A percentile compares a stretch with the other conserved stretches of the same genome.
Conservation (phyloP, 2,329 filamentous ascomycete species). For the Helotiales sp. region DNA sequence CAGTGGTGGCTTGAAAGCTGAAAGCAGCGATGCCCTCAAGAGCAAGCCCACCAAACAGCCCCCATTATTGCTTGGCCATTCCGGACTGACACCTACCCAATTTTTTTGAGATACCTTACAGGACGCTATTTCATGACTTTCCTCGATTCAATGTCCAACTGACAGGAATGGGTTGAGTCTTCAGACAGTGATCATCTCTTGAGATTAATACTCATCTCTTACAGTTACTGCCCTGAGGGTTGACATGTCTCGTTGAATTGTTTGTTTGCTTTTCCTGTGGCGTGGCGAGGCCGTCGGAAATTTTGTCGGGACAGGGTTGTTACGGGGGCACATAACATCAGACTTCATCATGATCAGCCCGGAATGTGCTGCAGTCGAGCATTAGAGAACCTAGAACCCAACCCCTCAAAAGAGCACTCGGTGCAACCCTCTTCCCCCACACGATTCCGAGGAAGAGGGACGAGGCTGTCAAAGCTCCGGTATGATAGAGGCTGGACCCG, state of each 20-base stretch:
- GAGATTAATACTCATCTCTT: not conserved
- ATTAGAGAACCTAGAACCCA: not conserved
- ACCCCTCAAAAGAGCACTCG: not conserved
- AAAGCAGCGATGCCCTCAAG: conserved; percentile 1
- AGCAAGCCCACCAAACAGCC: conserved; percentile 2
- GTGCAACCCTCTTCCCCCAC: not conserved
- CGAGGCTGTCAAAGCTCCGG: not conserved
- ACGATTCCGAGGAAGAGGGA: not conserved
- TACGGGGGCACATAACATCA: not conserved
- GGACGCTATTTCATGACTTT: not conserved
- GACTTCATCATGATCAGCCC: not conserved
- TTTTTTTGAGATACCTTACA: not conserved
- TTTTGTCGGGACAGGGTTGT: not conserved
- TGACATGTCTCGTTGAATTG: not conserved
- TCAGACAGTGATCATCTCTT: not conserved
- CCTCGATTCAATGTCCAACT: not conserved
- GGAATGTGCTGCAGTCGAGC: not conserved
- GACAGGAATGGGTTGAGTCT: not conserved
- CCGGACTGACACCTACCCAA: not conserved
- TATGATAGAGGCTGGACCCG: not conserved
- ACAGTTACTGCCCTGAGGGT: not conserved
- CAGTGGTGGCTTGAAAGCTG: conserved; percentile 10
- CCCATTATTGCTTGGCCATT: not conserved
- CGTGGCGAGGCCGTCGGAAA: not conserved
- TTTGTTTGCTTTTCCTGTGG: not conserved